Percentiles rank a stretch among this genome's conserved stretches.
phyloP scores from a whole-genome alignment of 2,329 filamentous ascomycete species.

The Epicoccum nigrum region DNA sequence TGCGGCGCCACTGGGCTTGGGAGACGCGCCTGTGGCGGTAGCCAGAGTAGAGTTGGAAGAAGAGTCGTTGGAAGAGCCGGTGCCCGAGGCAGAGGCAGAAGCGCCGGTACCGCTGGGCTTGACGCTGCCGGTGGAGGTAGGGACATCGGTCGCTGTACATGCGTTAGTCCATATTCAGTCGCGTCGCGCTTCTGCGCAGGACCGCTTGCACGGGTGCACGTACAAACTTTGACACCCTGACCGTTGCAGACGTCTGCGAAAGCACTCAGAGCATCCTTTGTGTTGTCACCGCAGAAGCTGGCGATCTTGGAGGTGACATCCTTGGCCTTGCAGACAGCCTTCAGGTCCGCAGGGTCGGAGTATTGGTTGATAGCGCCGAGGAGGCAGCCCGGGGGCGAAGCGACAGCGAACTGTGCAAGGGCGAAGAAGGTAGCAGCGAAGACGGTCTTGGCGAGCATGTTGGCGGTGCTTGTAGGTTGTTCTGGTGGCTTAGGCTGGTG shows the following conservation, averaged over 20 bases:
- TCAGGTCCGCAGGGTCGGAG: slow-evolving; percentile 33
- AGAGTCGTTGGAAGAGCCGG: slow-evolving; percentile 12
- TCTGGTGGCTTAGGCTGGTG: not conserved
- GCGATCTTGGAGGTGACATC: slow-evolving; percentile 31
- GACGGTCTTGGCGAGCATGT: slow-evolving; percentile 38
- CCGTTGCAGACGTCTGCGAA: slow-evolving; percentile 38
- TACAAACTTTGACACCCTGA: slow-evolving; percentile 38
- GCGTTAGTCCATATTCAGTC: slow-evolving; percentile 5
- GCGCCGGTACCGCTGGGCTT: slow-evolving; percentile 18
- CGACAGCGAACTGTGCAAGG: slow-evolving; percentile 29
- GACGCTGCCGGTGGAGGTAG: slow-evolving; percentile 24
- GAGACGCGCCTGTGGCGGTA: slow-evolving; percentile 17
- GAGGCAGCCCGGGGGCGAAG: slow-evolving; percentile 36
- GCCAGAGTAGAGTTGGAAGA: slow-evolving; percentile 17
- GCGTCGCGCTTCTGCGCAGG: not conserved
- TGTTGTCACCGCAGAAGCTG: slow-evolving; percentile 32
- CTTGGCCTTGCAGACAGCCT: slow-evolving; percentile 37
- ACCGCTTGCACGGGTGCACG: slow-evolving; percentile 15
- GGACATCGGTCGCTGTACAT: slow-evolving; percentile 25
- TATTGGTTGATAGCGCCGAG: slow-evolving; percentile 41
- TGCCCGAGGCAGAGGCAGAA: slow-evolving; percentile 21
- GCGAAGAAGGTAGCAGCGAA: slow-evolving; percentile 36
- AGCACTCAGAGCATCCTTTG: slow-evolving; percentile 32
- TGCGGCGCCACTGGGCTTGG: slow-evolving; percentile 15
- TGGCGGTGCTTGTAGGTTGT: slow-evolving; percentile 9